Conservation (phyloP, 1,139 yeast genomes). For the Blastobotrys indianensis region DNA sequence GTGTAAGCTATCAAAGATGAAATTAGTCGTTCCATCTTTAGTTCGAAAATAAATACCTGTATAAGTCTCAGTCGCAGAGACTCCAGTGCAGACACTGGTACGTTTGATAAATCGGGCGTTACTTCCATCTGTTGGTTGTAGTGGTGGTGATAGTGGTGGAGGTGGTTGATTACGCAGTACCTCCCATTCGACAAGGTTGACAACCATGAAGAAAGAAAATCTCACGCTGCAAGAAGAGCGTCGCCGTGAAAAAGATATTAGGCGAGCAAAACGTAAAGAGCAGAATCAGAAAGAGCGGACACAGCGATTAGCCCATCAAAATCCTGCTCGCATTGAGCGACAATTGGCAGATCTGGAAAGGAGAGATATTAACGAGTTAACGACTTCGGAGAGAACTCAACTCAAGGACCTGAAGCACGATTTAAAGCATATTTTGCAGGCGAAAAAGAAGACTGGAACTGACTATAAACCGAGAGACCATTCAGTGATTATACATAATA, state of each 20-base stretch:
- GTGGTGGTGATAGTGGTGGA: background rate
- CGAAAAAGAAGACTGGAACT: constrained; percentile 25
- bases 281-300: constrained; percentile 20
- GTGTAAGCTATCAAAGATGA: constrained; percentile 25
- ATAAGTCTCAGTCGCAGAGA: constrained; percentile 54
- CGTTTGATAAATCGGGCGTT: constrained; percentile 31
- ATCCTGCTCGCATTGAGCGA: constrained; percentile 19
- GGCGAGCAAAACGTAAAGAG: constrained; percentile 28
- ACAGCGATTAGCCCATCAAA: constrained; percentile 19
- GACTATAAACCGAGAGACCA: constrained; percentile 5
- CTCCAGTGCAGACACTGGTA: constrained; percentile 57
- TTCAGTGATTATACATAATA: constrained; percentile 6
- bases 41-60: constrained; percentile 32
- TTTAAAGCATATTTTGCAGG: constrained; percentile 21
- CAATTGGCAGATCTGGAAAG: constrained; percentile 21
- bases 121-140: background rate
- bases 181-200: too few species aligned
- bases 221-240: constrained; percentile 25
- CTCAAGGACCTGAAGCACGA: constrained; percentile 21
- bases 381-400: constrained; percentile 16
- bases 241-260: constrained; percentile 28
- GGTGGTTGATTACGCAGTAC: background rate
- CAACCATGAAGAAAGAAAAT: constrained; percentile 13
- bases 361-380: constrained; percentile 8
- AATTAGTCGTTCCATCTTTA: background rate